Percentiles rank a stretch among this genome's conserved stretches.
Conservation (phyloP, 2,329 filamentous ascomycete genomes). For the Fusarium sp. region DNA sequence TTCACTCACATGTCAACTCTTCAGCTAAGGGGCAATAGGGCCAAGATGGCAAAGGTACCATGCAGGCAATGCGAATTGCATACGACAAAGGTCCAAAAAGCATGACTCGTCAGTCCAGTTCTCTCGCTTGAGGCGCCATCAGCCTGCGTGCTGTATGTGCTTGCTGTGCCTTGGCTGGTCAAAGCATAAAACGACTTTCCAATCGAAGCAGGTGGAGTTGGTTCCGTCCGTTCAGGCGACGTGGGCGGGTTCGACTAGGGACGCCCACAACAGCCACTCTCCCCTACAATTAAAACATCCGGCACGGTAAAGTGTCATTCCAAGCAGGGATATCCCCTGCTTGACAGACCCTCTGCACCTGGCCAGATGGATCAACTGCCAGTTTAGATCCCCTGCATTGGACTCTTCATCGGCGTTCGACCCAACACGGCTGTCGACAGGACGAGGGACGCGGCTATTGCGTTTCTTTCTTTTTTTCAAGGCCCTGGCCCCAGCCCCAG, state of each 20-base stretch:
- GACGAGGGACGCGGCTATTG: slow-evolving; percentile 8
- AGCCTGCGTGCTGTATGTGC: neutral
- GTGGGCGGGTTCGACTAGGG: neutral
- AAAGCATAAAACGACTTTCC: slow-evolving; percentile 30
- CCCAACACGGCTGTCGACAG: slow-evolving; percentile 1
- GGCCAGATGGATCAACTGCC: slow-evolving; percentile 40
- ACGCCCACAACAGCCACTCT: slow-evolving; percentile 24
- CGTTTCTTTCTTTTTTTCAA: slow-evolving; percentile 12
- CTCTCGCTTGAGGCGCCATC: slow-evolving; percentile 13
- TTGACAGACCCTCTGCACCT: slow-evolving; percentile 32
- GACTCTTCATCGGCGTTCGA: slow-evolving; percentile 9
- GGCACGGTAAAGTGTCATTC: slow-evolving; percentile 28
- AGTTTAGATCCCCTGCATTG: slow-evolving; percentile 40
- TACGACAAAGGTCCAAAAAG: slow-evolving; percentile 9
- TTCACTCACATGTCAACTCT: slow-evolving; percentile 11
- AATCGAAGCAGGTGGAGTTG: slow-evolving; percentile 19
- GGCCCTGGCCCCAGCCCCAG: neutral
- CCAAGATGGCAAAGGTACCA: slow-evolving; percentile 25
- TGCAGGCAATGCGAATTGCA: slow-evolving; percentile 9
- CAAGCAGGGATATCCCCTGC: slow-evolving; percentile 36
- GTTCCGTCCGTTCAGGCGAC: neutral
- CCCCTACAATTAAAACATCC: slow-evolving; percentile 35
- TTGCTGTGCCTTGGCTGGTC: neutral
- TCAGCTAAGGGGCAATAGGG: neutral
- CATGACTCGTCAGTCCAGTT: slow-evolving; percentile 23